Evolutionary conservation across 1,139 yeast genomes (phyloP).

Genomic region (Groenewaldozyma auringiensis): DNA sequence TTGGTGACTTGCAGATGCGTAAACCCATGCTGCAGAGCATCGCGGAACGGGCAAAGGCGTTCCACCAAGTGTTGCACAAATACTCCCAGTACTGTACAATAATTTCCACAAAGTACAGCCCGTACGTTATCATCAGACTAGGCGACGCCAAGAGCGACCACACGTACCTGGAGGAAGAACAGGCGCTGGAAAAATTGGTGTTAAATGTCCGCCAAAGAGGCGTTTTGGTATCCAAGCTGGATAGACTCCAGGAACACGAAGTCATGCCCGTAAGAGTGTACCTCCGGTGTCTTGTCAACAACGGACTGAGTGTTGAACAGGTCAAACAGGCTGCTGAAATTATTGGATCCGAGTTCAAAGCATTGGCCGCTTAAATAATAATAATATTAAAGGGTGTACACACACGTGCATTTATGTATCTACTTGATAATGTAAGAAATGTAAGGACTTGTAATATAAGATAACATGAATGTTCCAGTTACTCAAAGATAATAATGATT

Average conservation of each 20-base stretch:
- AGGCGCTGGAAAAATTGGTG: constrained; percentile 54
- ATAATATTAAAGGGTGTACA: background rate
- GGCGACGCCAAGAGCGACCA: constrained; percentile 12
- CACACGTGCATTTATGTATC: no score
- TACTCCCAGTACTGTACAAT: background rate
- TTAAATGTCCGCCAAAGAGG: constrained; percentile 40
- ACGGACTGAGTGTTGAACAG: constrained; percentile 49
- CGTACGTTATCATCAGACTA: constrained; percentile 33
- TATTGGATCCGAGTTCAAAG: constrained; percentile 12
- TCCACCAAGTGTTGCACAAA: background rate
- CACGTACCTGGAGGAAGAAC: constrained; percentile 40
- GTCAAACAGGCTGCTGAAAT: constrained; percentile 33
- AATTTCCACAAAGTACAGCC: background rate
- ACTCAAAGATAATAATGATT: no score
- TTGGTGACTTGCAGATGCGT: constrained; percentile 11
- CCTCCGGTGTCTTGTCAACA: constrained; percentile 53
- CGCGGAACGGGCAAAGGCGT: constrained; percentile 30
- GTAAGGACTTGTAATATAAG: no score
- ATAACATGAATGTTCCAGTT: no score
- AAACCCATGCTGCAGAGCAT: constrained; percentile 18
- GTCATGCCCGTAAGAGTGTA: constrained; percentile 64
- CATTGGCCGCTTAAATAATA: background rate
- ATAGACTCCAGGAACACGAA: constrained; percentile 66
- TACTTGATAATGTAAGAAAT: no score
- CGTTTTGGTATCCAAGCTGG: constrained; percentile 62